Evolutionary conservation across 192 early-diverging fungal species (phyloP).

Genomic region (Coemansia asiatica): DNA sequence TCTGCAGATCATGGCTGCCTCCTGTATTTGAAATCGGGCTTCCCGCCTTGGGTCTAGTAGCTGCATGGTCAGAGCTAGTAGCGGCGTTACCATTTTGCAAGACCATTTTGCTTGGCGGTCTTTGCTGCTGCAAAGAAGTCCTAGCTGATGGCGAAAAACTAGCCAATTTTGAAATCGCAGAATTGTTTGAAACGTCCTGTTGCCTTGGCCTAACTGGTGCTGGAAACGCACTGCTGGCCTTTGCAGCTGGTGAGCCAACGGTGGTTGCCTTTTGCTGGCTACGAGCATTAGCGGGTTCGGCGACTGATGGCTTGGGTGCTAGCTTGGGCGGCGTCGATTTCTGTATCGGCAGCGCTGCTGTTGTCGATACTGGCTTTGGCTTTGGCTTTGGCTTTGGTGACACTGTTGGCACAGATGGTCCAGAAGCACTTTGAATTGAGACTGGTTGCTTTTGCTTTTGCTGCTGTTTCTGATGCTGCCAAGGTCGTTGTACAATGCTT

Average conservation of each 20-base stretch:
- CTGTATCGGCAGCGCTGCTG: not conserved
- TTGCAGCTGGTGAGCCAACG: not conserved
- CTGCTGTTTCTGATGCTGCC: not conserved
- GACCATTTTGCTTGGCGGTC: not conserved
- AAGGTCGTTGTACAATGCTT: not conserved
- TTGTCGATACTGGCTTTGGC: not conserved
- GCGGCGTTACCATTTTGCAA: not conserved
- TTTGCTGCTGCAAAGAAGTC: not conserved
- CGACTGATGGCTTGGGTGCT: not conserved
- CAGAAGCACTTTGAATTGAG: not conserved
- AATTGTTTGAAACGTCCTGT: not conserved
- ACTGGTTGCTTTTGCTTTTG: slow-evolving; percentile 5
- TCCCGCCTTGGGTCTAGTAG: not conserved
- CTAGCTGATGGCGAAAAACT: not conserved
- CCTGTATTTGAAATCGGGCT: not conserved
- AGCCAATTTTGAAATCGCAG: not conserved
- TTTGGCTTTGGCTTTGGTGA: too few relatives aligned
- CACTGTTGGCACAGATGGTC: not conserved
- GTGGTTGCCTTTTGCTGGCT: not conserved
- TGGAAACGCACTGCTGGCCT: not conserved
- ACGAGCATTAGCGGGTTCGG: not conserved
- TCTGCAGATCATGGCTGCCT: not conserved
- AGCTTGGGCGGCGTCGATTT: not conserved
- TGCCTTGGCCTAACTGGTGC: not conserved
- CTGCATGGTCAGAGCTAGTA: not conserved